Conservation (phyloP, 169 alveolate species). For the Babesia bovis region DNA sequence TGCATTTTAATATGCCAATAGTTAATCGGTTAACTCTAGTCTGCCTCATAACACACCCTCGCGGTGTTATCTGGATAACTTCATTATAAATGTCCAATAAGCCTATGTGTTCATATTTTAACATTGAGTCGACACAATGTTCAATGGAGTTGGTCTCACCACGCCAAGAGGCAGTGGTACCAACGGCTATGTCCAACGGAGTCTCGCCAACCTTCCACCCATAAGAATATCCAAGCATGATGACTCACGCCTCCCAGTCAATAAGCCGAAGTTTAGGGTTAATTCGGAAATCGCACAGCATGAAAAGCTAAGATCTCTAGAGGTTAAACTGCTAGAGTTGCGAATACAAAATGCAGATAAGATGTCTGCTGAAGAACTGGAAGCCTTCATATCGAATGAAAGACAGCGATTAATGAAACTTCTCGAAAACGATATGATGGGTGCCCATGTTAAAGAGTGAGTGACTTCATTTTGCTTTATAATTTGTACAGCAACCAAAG, state of each 20-base stretch:
- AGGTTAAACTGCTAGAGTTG: conserved; percentile 49
- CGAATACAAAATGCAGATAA: conserved; percentile 22
- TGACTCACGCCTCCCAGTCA: conserved; percentile 17
- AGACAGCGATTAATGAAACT: conserved; percentile 34
- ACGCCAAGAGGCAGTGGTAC: conserved; percentile 84
- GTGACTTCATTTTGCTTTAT: neutral
- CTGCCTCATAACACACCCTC: too few species aligned
- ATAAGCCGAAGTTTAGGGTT: conserved; percentile 49
- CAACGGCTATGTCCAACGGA: conserved; percentile 77
- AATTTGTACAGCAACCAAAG: conserved; percentile 7
- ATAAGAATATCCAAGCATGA: conserved; percentile 19
- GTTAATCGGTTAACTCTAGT: too few species aligned
- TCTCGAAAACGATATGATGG: conserved; percentile 20
- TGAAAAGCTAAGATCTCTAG: conserved; percentile 51
- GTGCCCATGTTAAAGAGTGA: neutral
- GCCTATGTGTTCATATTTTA: too few species aligned
- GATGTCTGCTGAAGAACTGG: conserved; percentile 50
- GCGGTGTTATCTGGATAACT: too few species aligned
- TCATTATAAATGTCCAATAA: too few species aligned
- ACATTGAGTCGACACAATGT: conserved; percentile 39
- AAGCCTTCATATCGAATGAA: conserved; percentile 20
- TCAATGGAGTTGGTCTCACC: conserved; percentile 74
- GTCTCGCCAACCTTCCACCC: conserved; percentile 68
- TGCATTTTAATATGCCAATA: too few species aligned
- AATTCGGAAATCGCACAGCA: conserved; percentile 53